Percentiles rank a stretch among this genome's conserved stretches.
phyloP scores from a whole-genome alignment of 1,284 basidiomycete species.

The Grifola frondosa region DNA sequence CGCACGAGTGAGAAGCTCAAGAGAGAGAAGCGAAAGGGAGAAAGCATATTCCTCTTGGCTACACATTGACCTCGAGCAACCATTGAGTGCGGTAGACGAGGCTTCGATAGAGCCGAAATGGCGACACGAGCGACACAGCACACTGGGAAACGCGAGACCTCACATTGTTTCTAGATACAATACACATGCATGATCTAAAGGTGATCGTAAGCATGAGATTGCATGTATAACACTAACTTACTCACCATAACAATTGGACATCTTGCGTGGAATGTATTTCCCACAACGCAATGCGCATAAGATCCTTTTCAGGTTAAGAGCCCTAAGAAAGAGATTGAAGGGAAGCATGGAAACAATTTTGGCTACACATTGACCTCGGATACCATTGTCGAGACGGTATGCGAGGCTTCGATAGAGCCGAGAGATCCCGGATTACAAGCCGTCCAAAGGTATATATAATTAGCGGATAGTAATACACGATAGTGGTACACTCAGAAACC shows the following conservation, averaged over 20 bases:
- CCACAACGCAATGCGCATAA: neutral
- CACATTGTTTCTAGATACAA: too few species aligned
- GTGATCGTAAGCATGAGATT: too few species aligned
- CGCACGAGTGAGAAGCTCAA: constrained; percentile 6
- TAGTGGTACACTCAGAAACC: constrained; percentile 43
- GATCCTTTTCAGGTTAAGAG: neutral
- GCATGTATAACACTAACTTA: too few species aligned
- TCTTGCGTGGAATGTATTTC: too few species aligned
- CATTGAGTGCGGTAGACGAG: constrained; percentile 40
- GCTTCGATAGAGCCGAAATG: constrained; percentile 62
- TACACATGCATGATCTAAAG: too few species aligned
- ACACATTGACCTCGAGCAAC: constrained; percentile 26
- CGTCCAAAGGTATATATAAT: too few species aligned
- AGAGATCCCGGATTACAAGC: neutral
- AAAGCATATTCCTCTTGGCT: constrained; percentile 14
- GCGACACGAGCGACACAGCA: constrained; percentile 1
- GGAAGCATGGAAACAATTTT: constrained; percentile 38
- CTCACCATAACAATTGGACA: too few species aligned
- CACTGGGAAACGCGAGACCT: too few species aligned
- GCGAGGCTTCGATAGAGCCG: constrained; percentile 72
- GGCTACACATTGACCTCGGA: constrained; percentile 36
- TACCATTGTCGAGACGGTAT: constrained; percentile 27
- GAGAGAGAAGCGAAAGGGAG: constrained; percentile 5
- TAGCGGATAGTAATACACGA: constrained; percentile 10
- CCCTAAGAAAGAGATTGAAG: neutral